Base-by-base conservation (phyloP, 2,329 filamentous ascomycete species). In the Gnomoniopsis smithogilvyi region DNA sequence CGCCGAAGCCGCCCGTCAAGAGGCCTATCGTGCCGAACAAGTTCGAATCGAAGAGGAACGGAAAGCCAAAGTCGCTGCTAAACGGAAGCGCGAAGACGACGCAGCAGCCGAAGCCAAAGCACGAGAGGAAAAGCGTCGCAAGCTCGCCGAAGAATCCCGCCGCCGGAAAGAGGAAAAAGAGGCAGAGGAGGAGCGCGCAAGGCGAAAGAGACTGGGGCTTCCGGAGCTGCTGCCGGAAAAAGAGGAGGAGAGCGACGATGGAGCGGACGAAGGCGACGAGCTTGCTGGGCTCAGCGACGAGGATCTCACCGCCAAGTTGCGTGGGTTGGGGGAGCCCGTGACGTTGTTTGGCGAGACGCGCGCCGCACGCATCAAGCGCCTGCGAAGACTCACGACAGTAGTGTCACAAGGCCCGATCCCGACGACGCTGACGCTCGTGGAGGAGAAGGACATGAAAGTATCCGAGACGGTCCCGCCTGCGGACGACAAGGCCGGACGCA, bases 31-130 rank as follows among this genome's bases (percentile, higher is more conserved):
- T 1, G 88, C 89, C 15, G 92, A 96, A 67, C 93, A 98, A 72
- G 85, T 86, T 64, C 83, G 83, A 3, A 78, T 91, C 54, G 90
- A 92, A 66, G 81, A 80, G 43, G 87, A 91, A 68, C 90, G 91
- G 30, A 79, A 86, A 60, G 85, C 88, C 62, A 87, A 86, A 64
- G 78, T 85, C 1, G 82, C 84, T 1, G 87, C 89, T 66, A 98
- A 98, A 76, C 90, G 94, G 66, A 95, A 96, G 73, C 84, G 86
- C 24, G 94, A 98, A 56, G 93, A 96, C 38, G 93, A 96, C 26
- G 89, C 90, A 58, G 86, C 87, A 2, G 83, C 86, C 24, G 87
- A 89, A 64, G 84, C 85, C 64, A 83, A 80, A 14, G 78, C 80
- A 30, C 85, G 92, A 15, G 91, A 96, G 64, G 91, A 95, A 69